Conservation (phyloP, 768 basidiomycete genomes). For the Agrocybe praecox region DNA sequence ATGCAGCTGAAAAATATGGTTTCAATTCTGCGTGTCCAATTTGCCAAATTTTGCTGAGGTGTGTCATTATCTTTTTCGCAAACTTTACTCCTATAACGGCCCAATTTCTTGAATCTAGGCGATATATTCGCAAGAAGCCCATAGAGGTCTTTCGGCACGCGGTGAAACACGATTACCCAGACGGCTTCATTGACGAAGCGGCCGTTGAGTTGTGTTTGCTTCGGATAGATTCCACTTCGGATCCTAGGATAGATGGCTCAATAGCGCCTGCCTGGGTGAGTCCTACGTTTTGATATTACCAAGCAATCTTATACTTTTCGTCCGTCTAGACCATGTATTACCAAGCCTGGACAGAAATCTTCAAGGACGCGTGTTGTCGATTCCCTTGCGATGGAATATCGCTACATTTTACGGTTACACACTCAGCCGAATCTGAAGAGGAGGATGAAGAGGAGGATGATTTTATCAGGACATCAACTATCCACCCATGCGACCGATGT, state of each 20-base stretch:
- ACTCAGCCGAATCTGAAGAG: too few species aligned
- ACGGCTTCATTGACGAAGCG: too few species aligned
- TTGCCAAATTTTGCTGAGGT: not conserved
- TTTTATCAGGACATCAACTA: too few species aligned
- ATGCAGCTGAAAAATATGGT: constrained; percentile 14
- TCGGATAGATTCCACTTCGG: not conserved
- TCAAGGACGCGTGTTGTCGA: not conserved
- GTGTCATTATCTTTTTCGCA: not conserved
- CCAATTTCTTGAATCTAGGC: not conserved
- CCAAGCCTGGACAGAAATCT: not conserved
- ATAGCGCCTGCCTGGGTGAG: not conserved
- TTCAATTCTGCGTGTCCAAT: not conserved
- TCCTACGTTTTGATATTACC: not conserved
- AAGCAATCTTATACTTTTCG: not conserved
- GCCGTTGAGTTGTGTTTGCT: not conserved
- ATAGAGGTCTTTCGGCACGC: not conserved
- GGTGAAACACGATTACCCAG: not conserved
- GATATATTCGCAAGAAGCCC: not conserved
- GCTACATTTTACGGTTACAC: not conserved
- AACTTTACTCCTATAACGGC: too few species aligned
- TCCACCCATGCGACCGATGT: too few species aligned
- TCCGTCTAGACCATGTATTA: not conserved
- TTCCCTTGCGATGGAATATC: not conserved
- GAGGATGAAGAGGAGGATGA: too few species aligned
- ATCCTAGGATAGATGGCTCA: not conserved